Percentiles rank a stretch among this genome's conserved stretches.
phyloP scores from a whole-genome alignment of 306 rosid genomes.

The Geum urbanum region DNA sequence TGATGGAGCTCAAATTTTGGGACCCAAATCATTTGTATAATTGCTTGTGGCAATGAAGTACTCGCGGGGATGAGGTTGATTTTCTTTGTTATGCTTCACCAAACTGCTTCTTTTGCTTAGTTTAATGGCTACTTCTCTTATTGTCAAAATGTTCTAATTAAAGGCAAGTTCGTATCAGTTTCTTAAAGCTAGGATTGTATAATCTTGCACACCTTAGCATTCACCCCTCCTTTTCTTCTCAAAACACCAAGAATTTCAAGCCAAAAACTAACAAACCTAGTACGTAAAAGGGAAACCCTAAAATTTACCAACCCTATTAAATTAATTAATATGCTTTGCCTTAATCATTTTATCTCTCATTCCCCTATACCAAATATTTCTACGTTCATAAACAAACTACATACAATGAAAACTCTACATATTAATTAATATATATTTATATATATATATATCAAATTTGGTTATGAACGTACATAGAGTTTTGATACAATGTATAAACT shows the following conservation, averaged over 20 bases:
- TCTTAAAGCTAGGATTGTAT: slow-evolving; percentile 34
- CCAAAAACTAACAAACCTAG: slow-evolving; percentile 17
- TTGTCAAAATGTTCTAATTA: slow-evolving; percentile 37
- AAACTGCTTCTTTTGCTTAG: slow-evolving; percentile 13
- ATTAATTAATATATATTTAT: no score
- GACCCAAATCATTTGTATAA: slow-evolving; percentile 15
- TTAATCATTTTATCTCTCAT: neutral
- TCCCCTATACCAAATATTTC: no score
- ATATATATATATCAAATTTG: no score
- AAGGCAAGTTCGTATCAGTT: slow-evolving; percentile 38
- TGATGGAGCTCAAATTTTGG: slow-evolving; percentile 13
- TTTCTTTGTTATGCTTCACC: slow-evolving; percentile 33
- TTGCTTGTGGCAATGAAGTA: slow-evolving; percentile 16
- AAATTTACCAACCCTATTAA: slow-evolving; percentile 17
- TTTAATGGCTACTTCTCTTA: neutral
- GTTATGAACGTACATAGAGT: no score
- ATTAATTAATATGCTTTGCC: neutral
- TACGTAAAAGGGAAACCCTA: slow-evolving; percentile 5
- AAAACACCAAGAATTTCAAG: neutral
- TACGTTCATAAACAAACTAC: no score
- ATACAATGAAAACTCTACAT: no score
- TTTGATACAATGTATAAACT: no score
- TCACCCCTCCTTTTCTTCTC: neutral
- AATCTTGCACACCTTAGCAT: slow-evolving; percentile 24
- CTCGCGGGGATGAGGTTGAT: slow-evolving; percentile 29